phyloP scores from a whole-genome alignment of 352 stramenopile genomes.

The Phytopythium delawarense region DNA sequence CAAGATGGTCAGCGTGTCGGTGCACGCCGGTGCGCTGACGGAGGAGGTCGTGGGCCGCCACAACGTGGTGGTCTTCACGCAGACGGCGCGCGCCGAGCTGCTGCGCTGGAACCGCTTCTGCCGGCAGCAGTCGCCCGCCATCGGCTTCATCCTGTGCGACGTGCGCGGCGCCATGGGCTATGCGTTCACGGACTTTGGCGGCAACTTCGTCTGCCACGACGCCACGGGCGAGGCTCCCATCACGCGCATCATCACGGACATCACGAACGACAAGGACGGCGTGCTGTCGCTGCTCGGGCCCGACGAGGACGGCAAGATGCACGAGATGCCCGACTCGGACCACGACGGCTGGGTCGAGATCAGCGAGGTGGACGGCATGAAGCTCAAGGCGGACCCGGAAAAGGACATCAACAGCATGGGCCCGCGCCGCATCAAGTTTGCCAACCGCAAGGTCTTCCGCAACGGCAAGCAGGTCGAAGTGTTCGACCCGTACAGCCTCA shows the following conservation, averaged over 20 bases:
- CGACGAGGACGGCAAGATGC: conserved; percentile 86
- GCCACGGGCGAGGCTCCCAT: conserved; percentile 79
- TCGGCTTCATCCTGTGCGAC: conserved; percentile 82
- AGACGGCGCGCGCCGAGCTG: conserved; percentile 68
- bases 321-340: conserved; percentile 83
- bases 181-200: conserved; percentile 81
- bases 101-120: conserved; percentile 90
- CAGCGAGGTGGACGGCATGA: conserved; percentile 80
- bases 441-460: conserved; percentile 83
- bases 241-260: conserved; percentile 85
- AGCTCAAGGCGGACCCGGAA: conserved; percentile 44
- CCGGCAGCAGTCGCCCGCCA: conserved; percentile 61
- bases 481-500: conserved; percentile 78
- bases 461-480: conserved; percentile 85
- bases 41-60: conserved; percentile 64
- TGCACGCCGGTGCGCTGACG: conserved; percentile 64
- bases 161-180: conserved; percentile 73
- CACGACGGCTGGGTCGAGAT: conserved; percentile 86
- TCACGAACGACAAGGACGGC: conserved; percentile 79
- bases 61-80: conserved; percentile 88
- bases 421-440: conserved; percentile 71
- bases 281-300: conserved; percentile 70
- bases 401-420: conserved; percentile 78
- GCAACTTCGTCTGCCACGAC: conserved; percentile 72
- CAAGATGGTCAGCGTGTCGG: conserved; percentile 83